Percentiles rank a stretch among this genome's conserved stretches.
Evolutionary conservation across 371 early-diverging fungal genomes (phyloP).

Genomic region (Zopfochytrium polystomum): DNA sequence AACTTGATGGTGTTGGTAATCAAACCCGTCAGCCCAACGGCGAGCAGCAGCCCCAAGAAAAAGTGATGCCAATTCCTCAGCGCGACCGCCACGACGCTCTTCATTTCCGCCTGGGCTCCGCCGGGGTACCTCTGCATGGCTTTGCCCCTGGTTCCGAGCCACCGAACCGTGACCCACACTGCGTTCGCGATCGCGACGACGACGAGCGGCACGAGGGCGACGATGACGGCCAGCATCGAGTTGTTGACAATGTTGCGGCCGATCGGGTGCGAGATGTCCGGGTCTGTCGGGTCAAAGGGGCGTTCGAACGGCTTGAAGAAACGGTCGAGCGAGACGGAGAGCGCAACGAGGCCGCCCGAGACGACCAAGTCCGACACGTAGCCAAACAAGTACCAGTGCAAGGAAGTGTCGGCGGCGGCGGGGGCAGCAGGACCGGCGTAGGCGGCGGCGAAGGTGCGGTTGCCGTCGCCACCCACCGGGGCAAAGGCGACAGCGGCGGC

Average conservation of each 20-base stretch:
- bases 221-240: constrained; percentile 3
- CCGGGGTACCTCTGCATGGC: not conserved
- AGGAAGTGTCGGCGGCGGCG: too few species aligned
- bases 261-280: constrained; percentile 9
- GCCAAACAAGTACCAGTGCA: too few species aligned
- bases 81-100: not conserved
- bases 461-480: too few species aligned
- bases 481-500: too few species aligned
- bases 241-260: constrained; percentile 19
- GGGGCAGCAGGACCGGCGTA: too few species aligned
- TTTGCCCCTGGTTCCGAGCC: not conserved
- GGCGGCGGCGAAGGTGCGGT: too few species aligned
- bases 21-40: constrained; percentile 3
- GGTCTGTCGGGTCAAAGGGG: not conserved
- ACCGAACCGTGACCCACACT: not conserved
- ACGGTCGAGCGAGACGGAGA: too few species aligned
- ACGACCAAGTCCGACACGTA: too few species aligned
- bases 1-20: constrained; percentile 1
- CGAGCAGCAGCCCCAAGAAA: constrained; percentile 5
- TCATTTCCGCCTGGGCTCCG: not conserved
- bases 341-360: too few species aligned
- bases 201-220: constrained; percentile 8
- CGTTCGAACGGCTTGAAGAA: constrained; percentile 4
- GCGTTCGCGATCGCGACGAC: constrained; percentile 3
- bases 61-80: constrained; percentile 13